Base-by-base conservation (phyloP, 306 rosid species). In the Nissolia schottii region DNA sequence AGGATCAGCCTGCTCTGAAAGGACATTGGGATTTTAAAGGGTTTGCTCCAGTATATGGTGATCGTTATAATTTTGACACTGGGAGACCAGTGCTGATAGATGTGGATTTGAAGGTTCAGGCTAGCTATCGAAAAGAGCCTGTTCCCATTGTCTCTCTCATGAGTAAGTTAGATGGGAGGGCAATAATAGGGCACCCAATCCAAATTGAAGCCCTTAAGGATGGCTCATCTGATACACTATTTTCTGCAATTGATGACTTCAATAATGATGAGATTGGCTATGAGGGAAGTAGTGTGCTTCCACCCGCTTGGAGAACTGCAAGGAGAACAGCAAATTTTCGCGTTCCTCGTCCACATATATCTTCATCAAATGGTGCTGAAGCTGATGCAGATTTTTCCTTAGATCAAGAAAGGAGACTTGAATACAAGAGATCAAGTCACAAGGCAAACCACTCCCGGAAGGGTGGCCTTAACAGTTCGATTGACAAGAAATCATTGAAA, bases 231-330 rank as follows among this genome's bases (percentile, higher is more conserved):
- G 88, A 85, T 71, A 58, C 72, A 20, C 87, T 91, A 66, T 69
- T 94, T 71, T 65, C 93, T 64, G 67, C 85, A 50, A 46, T 80
- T 54, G 92, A 90, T 71, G 81, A 87, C 74, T 84, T 61, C 46
- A 84, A 82, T 53, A 82, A 81, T n/a, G 89, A 82, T 62, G 81
- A 82, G 13, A 61, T 75, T 66, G 94, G 90, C 60, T 69, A 73
- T 67, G 92, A 89, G 53, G 91, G 90, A 73, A 81, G 71, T 55
- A 63, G 91, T 34, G 71, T 85, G 58, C 92, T 91, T 81, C 95
- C 93, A 62, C 96, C 88, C 7, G 91, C 96, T 77, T 94, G 99
- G 99, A 89, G 93, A 70, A 94, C 97, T 19, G 99, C 99, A 11
- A 86, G 99, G 90, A 89, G 99, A 79, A 91, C 99, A 10, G 97